phyloP scores from a whole-genome alignment of 1,284 basidiomycete genomes.

The Leccinum fallax region DNA sequence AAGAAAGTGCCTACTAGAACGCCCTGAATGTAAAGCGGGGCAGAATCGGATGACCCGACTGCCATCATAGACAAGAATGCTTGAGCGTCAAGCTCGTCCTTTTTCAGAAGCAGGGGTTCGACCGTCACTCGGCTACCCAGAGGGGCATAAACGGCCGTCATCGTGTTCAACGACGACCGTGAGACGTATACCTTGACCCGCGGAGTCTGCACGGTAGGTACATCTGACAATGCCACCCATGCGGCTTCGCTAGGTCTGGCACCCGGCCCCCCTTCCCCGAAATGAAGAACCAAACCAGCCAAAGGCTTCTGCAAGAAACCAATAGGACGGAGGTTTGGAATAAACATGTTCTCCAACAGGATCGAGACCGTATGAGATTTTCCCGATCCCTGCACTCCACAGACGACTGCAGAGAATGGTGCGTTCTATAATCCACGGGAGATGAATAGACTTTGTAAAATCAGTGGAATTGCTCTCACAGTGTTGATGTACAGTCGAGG shows the following conservation, averaged over 20 bases:
- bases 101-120: slow-evolving; percentile 56
- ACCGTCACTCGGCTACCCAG: slow-evolving; percentile 53
- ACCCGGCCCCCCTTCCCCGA: slow-evolving; percentile 61
- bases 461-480: slow-evolving; percentile 32
- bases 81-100: slow-evolving; percentile 66
- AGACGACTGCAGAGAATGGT: slow-evolving; percentile 59
- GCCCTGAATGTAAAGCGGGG: slow-evolving; percentile 68
- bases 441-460: background rate
- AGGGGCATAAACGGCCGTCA: slow-evolving; percentile 55
- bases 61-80: slow-evolving; percentile 72
- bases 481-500: slow-evolving; percentile 63
- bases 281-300: slow-evolving; percentile 66
- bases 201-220: slow-evolving; percentile 45
- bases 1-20: slow-evolving; percentile 48
- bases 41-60: slow-evolving; percentile 55
- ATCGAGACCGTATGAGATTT: slow-evolving; percentile 72
- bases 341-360: slow-evolving; percentile 66
- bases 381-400: slow-evolving; percentile 68
- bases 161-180: slow-evolving; percentile 59
- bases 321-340: slow-evolving; percentile 48
- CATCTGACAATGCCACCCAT: slow-evolving; percentile 50
- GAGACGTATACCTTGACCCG: slow-evolving; percentile 63
- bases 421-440: slow-evolving; percentile 45
- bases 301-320: slow-evolving; percentile 57
- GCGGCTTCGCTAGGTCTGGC: slow-evolving; percentile 66